Evolutionary conservation across 129 eudicot genomes (phyloP).

Genomic region (Apium graveolens): DNA sequence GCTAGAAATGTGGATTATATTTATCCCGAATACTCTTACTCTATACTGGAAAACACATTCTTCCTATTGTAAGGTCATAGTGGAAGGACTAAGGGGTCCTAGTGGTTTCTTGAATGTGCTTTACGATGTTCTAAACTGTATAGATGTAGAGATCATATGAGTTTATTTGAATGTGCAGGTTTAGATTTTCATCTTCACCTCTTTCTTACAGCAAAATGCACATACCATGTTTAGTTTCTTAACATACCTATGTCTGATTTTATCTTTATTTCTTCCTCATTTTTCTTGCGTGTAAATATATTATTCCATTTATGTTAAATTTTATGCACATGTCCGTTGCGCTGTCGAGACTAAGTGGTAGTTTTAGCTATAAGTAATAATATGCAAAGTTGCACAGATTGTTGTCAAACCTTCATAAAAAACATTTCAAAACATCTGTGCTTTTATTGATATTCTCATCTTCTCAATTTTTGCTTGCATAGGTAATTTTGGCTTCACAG

Average conservation of each 20-base stretch:
- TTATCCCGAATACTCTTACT: not conserved
- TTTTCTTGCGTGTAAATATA: not conserved
- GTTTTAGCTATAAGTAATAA: not conserved
- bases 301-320: not conserved
- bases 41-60: not conserved
- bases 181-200: not conserved
- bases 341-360: not conserved
- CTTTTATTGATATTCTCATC: not conserved
- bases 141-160: too few species aligned
- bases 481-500: constrained; percentile 38
- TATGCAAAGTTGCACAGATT: not conserved
- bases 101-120: not conserved
- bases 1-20: not conserved
- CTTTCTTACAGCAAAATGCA: not conserved
- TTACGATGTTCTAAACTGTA: not conserved
- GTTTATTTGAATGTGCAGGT: not conserved
- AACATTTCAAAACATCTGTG: not conserved
- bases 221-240: not conserved
- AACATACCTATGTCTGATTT: not conserved
- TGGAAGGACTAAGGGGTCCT: not conserved
- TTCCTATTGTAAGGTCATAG: not conserved
- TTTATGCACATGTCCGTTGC: not conserved
- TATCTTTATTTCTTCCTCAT: not conserved
- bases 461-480: not conserved
- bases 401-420: not conserved